Base-by-base conservation (phyloP, 768 basidiomycete species). In the Mycena olivaceomarginata region DNA sequence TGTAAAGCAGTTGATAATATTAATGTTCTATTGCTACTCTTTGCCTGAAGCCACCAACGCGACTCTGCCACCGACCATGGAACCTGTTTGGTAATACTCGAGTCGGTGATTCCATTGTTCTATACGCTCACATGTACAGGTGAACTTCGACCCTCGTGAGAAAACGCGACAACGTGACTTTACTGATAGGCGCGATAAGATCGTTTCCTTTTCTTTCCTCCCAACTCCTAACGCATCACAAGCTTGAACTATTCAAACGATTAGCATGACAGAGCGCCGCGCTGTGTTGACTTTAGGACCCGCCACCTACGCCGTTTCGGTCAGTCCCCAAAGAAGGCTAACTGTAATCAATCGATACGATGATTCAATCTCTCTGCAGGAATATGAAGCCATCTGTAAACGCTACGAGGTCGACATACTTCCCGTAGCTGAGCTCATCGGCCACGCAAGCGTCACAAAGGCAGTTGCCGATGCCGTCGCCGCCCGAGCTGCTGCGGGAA, bases 351-450 rank as follows among this genome's bases (percentile, higher is more conserved):
- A 13, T 10, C n/a, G 16, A n/a, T 11, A 62, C 15, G 2, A 13
- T 15, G 12, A 16, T 45, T 31, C 10, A 5, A 7, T 25, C 25
- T 37, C 22, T 25, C 67, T 31, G 40, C 53, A 79, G 78, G 78
- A 73, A 43, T 79, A 67, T 22, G 67, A 71, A 67, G 67, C 57
- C 0, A 2, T 76, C 41, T 67, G 75, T 45, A 41, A 67, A 37
- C 75, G 68, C 63, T 76, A 74, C 78, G 48, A 69, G 20, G 62
- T 76, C 62, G 71, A 74, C n/a, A 76, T 13, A 7, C 67, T 79
- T 41, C 72, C 78, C 7, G 68, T 46, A 5, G 45, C 59, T 8
- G 66, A 56, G 39, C 63, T 79, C 18, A 62, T 25, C 51, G 39
- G 74, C 48, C 53, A 71, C 46, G 57, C 57, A 39, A 20, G 39